Conservation (phyloP, 1,284 basidiomycete genomes). For the Cutaneotrichosporon dermatis region DNA sequence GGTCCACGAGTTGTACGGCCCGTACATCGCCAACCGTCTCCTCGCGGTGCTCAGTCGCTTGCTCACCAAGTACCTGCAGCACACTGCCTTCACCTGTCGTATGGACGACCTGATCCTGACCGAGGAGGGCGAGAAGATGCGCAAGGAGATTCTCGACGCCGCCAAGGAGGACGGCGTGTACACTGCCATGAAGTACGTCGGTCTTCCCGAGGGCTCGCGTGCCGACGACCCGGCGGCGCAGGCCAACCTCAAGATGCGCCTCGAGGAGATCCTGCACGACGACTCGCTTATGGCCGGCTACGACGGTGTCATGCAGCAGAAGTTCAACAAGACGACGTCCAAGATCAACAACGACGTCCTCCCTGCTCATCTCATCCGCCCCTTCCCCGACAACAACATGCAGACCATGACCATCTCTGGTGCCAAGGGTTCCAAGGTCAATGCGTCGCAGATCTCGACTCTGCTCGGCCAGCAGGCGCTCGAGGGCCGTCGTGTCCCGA, state of each 20-base stretch:
- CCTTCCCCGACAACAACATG: conserved; percentile 99
- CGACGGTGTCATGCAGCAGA: conserved; percentile 84
- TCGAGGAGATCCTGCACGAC: conserved; percentile 94
- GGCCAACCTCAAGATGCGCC: conserved; percentile 54
- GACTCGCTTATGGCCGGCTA: conserved; percentile 96
- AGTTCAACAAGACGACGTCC: conserved; percentile 84
- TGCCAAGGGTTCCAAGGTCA: conserved; percentile 96
- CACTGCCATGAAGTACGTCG: conserved; percentile 67
- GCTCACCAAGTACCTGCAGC: conserved; percentile 95
- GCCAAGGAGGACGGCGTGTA: conserved; percentile 73
- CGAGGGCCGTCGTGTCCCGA: conserved; percentile 95
- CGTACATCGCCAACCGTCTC: conserved; percentile 81
- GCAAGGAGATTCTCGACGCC: conserved; percentile 65
- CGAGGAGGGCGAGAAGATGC: conserved; percentile 67
- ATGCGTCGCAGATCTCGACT: conserved; percentile 96
- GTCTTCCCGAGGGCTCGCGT: conserved; percentile 66
- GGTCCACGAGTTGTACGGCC: conserved; percentile 96
- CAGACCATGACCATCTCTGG: conserved; percentile 98
- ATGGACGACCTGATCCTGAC: conserved; percentile 98
- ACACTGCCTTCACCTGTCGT: conserved; percentile 95
- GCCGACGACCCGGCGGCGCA: conserved; percentile 57
- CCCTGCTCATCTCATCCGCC: conserved; percentile 80
- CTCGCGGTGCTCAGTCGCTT: conserved; percentile 89
- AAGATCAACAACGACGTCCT: conserved; percentile 83
- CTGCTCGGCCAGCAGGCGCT: conserved; percentile 95